These are phyloP conservation scores for Melianthus villosus DNA, from an alignment of 441 rosid species.

Conservation along the genomic window DNA sequence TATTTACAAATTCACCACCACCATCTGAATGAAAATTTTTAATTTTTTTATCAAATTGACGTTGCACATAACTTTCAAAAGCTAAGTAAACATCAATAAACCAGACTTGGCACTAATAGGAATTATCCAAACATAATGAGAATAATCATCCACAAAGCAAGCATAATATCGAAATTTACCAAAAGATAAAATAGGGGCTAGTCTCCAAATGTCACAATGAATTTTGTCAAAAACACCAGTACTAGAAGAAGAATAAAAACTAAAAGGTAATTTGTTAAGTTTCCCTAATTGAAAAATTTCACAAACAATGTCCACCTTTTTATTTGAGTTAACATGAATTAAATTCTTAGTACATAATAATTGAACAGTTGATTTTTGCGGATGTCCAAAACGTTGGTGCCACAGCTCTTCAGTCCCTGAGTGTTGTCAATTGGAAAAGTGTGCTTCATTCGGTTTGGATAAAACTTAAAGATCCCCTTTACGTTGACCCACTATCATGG, in stretches of 20 bases:
- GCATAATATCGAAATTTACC: background rate
- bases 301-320: background rate
- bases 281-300: background rate
- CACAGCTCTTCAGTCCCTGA: no score
- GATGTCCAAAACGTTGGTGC: conserved; percentile 10
- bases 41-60: no score
- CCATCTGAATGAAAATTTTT: background rate
- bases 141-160: conserved; percentile 3
- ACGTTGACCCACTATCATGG: no score
- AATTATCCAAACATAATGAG: conserved; percentile 2
- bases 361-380: conserved; percentile 1
- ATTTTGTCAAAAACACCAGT: background rate
- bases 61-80: background rate
- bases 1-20: conserved; percentile 2
- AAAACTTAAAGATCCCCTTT: no score
- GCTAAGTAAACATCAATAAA: background rate
- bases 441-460: no score
- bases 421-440: no score
- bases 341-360: conserved; percentile 1
- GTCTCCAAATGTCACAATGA: background rate
- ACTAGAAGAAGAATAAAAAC: background rate
- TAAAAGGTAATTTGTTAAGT: background rate
- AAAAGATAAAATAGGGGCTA: background rate
- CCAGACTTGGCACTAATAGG: background rate
- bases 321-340: background rate